These are phyloP conservation scores for Xylaria grammica DNA, from an alignment of 495 filamentous ascomycete species.

Conservation along the genomic window DNA sequence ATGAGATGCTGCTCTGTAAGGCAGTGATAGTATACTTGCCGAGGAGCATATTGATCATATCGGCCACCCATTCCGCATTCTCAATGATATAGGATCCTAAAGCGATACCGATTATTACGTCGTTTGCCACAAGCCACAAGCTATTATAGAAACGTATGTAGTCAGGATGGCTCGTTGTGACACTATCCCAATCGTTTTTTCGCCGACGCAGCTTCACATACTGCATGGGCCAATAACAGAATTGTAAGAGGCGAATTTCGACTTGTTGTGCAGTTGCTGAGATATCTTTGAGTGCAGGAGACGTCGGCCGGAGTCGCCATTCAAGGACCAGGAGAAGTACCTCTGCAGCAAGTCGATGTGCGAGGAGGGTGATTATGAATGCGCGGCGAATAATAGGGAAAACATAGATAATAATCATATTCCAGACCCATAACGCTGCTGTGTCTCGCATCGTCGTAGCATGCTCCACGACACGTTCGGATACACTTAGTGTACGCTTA, in stretches of 20 bases:
- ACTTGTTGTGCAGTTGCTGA: slow-evolving; percentile 98
- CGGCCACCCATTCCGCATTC: slow-evolving; percentile 84
- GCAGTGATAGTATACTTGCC: slow-evolving; percentile 86
- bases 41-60: slow-evolving; percentile 78
- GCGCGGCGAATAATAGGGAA: slow-evolving; percentile 75
- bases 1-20: slow-evolving; percentile 85
- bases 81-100: slow-evolving; percentile 97
- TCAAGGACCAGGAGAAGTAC: slow-evolving; percentile 79
- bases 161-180: slow-evolving; percentile 93
- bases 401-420: slow-evolving; percentile 75
- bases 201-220: slow-evolving; percentile 87
- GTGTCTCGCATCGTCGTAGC: slow-evolving; percentile 83
- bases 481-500: slow-evolving; percentile 87
- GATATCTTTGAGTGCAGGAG: slow-evolving; percentile 89
- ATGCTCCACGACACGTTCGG: slow-evolving; percentile 92
- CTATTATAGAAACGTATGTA: slow-evolving; percentile 99
- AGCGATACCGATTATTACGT: slow-evolving; percentile 98
- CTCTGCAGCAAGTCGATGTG: slow-evolving; percentile 84
- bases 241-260: slow-evolving; percentile 96
- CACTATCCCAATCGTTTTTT: slow-evolving; percentile 93
- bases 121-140: slow-evolving; percentile 97
- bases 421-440: slow-evolving; percentile 68
- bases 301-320: slow-evolving; percentile 81
- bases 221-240: slow-evolving; percentile 98
- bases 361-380: slow-evolving; percentile 78